phyloP scores from a whole-genome alignment of 305 asterid genomes.

The Fraxinus baroniana region DNA sequence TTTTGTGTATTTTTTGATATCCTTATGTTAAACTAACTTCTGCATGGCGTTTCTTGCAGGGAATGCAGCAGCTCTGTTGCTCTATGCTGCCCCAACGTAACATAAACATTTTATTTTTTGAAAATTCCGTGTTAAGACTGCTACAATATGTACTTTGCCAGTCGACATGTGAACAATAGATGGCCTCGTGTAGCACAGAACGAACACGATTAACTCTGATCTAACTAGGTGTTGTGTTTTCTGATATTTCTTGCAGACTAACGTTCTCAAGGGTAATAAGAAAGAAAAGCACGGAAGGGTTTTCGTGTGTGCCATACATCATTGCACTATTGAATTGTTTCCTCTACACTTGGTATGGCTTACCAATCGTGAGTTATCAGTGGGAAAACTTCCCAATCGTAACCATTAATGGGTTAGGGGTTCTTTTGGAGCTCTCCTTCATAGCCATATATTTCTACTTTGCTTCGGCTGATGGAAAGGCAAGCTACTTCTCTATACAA shows the following conservation, averaged over 20 bases:
- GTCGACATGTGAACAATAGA: too few relatives aligned
- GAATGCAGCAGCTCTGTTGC: constrained; percentile 65
- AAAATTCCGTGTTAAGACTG: not conserved
- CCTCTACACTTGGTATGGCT: constrained; percentile 77
- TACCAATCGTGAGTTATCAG: constrained; percentile 64
- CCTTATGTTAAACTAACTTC: constrained; percentile 2
- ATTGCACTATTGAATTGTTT: constrained; percentile 63
- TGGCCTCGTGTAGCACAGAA: not conserved
- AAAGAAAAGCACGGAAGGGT: constrained; percentile 55
- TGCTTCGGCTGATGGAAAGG: constrained; percentile 49
- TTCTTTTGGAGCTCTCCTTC: constrained; percentile 62
- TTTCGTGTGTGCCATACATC: constrained; percentile 64
- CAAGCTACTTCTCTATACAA: constrained; percentile 28
- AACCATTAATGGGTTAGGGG: constrained; percentile 66
- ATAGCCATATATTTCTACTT: constrained; percentile 44
- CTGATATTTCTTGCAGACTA: constrained; percentile 33
- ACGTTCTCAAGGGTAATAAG: constrained; percentile 51
- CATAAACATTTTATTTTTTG: not conserved
- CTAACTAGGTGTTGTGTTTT: not conserved
- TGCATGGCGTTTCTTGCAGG: constrained; percentile 46
- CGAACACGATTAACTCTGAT: not conserved
- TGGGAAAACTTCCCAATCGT: constrained; percentile 74
- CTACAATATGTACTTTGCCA: too few relatives aligned
- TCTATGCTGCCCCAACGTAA: constrained; percentile 65
- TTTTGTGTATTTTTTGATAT: not conserved